Evolutionary conservation across 1,284 basidiomycete species (phyloP).

Genomic region (Retiboletus flavoniger): DNA sequence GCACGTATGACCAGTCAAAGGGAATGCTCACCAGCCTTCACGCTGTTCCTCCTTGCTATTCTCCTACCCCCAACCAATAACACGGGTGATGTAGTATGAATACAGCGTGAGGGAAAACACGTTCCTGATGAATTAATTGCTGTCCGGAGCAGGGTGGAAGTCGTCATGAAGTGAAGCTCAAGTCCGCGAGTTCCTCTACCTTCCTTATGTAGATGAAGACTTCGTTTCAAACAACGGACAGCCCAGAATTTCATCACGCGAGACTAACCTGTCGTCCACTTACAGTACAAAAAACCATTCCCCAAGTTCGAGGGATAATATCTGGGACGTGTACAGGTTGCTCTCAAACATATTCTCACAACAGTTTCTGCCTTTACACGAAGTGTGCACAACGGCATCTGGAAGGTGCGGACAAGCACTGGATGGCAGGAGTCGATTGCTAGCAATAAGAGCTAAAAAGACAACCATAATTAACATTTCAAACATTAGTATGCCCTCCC

Average conservation of each 20-base stretch:
- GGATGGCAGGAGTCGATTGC: not conserved
- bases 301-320: not conserved
- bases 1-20: not conserved
- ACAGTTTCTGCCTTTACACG: not conserved
- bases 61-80: constrained; percentile 9
- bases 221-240: not conserved
- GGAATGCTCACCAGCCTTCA: constrained; percentile 18
- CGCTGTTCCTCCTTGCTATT: constrained; percentile 12
- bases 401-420: not conserved
- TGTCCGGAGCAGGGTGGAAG: constrained; percentile 5
- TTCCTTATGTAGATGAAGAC: constrained; percentile 16
- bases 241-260: too few relatives aligned
- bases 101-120: constrained; percentile 1
- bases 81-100: constrained; percentile 19
- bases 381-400: not conserved
- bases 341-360: not conserved
- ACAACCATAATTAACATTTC: not conserved
- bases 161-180: constrained; percentile 15
- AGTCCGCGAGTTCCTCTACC: constrained; percentile 16
- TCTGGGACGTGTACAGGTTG: not conserved
- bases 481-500: not conserved
- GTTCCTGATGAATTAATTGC: not conserved
- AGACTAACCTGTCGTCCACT: not conserved
- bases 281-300: not conserved
- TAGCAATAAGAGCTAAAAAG: not conserved